Evolutionary conservation across 495 filamentous ascomycete species (phyloP).

Genomic region (Tirmania nivea): DNA sequence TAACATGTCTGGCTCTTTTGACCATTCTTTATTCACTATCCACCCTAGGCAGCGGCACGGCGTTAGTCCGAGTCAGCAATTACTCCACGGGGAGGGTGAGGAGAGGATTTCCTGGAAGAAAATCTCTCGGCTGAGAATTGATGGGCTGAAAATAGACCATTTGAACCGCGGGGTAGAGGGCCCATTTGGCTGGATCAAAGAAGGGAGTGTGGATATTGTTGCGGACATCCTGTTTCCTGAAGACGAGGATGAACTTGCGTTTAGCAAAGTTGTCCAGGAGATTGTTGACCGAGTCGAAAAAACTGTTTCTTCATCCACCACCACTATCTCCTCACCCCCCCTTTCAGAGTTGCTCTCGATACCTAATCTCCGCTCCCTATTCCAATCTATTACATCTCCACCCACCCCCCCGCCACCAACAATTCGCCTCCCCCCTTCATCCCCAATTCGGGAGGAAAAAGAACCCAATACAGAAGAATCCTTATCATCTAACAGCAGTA

Average conservation of each 20-base stretch:
- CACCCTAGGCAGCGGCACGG: slow-evolving; percentile 82
- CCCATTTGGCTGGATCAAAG: slow-evolving; percentile 91
- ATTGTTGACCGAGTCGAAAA: slow-evolving; percentile 90
- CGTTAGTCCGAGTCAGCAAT: slow-evolving; percentile 24
- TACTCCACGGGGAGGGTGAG: slow-evolving; percentile 25
- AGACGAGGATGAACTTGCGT: slow-evolving; percentile 53
- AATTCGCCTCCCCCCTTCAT: slow-evolving; percentile 8
- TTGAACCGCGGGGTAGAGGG: slow-evolving; percentile 84
- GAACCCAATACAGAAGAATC: slow-evolving; percentile 15
- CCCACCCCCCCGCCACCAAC: slow-evolving; percentile 2
- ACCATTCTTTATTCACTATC: slow-evolving; percentile 90
- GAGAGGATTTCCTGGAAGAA: slow-evolving; percentile 64
- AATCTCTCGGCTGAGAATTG: slow-evolving; percentile 70
- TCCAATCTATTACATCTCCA: neutral
- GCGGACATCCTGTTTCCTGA: slow-evolving; percentile 83
- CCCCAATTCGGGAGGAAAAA: slow-evolving; percentile 6
- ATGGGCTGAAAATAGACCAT: slow-evolving; percentile 86
- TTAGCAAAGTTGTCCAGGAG: slow-evolving; percentile 78
- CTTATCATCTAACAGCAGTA: slow-evolving; percentile 6
- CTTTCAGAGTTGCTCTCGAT: slow-evolving; percentile 16
- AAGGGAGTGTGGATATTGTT: slow-evolving; percentile 89
- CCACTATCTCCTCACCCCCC: slow-evolving; percentile 24
- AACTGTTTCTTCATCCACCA: slow-evolving; percentile 56
- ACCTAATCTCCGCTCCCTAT: neutral
- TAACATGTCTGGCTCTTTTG: slow-evolving; percentile 86